Percentiles rank a stretch among this genome's conserved stretches.
Evolutionary conservation across 805 yeast species (phyloP).

Genomic region (Candida khao-thaluensis): DNA sequence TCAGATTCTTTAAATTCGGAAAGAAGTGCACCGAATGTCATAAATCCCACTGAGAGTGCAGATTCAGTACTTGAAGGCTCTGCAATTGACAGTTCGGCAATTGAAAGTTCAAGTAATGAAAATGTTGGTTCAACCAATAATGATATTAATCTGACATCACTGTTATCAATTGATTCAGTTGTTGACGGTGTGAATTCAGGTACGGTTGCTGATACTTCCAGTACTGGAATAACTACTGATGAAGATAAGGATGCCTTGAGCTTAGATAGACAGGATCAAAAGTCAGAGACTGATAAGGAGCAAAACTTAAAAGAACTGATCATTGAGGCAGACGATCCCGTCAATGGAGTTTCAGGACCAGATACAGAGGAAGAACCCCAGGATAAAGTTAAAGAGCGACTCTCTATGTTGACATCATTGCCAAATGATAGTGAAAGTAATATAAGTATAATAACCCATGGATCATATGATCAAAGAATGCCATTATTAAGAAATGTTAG

Average conservation of each 20-base stretch:
- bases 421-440: conserved; percentile 18
- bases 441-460: conserved; percentile 17
- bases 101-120: conserved; percentile 2
- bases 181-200: conserved; percentile 3
- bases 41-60: neutral
- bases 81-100: neutral
- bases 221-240: conserved; percentile 11
- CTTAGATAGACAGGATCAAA: neutral
- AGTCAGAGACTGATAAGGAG: neutral
- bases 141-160: conserved; percentile 1
- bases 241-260: conserved; percentile 9
- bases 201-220: conserved; percentile 9
- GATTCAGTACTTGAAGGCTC: neutral
- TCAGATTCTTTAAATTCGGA: neutral
- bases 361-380: neutral
- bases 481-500: conserved; percentile 18
- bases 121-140: too few relatives aligned
- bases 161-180: conserved; percentile 8
- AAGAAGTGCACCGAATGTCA: neutral
- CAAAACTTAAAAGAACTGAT: neutral
- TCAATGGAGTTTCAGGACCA: neutral
- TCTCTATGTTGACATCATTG: conserved; percentile 1
- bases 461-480: conserved; percentile 17
- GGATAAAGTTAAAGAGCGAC: neutral
- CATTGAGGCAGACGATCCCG: too few relatives aligned